phyloP scores from a whole-genome alignment of 805 yeast genomes.

The Teunomyces pallodes region DNA sequence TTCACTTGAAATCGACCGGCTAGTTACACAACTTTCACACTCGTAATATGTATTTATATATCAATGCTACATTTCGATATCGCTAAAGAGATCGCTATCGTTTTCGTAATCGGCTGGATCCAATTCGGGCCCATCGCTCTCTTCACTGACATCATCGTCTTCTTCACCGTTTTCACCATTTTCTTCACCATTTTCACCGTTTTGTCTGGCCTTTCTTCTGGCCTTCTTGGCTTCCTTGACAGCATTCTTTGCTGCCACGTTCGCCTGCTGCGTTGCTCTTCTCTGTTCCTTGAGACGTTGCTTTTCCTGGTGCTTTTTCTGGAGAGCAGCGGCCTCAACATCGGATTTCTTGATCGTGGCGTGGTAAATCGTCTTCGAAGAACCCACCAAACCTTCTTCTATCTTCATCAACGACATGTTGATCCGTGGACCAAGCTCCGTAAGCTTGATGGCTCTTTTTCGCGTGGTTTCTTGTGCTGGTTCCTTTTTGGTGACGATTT shows the following conservation, averaged over 20 bases:
- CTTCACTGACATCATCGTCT: conserved; percentile 18
- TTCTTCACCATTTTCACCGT: conserved; percentile 20
- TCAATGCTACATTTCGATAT: conserved; percentile 9
- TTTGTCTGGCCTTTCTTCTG: conserved; percentile 57
- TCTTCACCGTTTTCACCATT: conserved; percentile 25
- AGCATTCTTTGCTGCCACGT: conserved; percentile 71
- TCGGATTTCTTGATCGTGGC: conserved; percentile 61
- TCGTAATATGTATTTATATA: background rate
- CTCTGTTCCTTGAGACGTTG: conserved; percentile 66
- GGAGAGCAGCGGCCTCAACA: conserved; percentile 59
- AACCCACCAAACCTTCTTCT: conserved; percentile 82
- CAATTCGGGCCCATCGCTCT: conserved; percentile 34
- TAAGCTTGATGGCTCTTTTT: conserved; percentile 85
- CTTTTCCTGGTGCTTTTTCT: conserved; percentile 62
- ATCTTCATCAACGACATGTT: conserved; percentile 74
- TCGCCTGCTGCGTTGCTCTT: conserved; percentile 73
- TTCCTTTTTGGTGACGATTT: conserved; percentile 11
- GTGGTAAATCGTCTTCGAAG: conserved; percentile 87
- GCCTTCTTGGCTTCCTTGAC: conserved; percentile 71
- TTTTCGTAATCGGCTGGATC: conserved; percentile 46
- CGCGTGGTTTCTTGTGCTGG: conserved; percentile 22
- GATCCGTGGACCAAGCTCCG: conserved; percentile 91
- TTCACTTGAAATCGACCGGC: conserved; percentile 15
- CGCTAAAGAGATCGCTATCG: conserved; percentile 50
- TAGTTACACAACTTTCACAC: conserved; percentile 14